A percentile compares a stretch with the other conserved stretches of the same genome.
Evolutionary conservation across 2,329 filamentous ascomycete species (phyloP).

Genomic region (Xylogone sp.): DNA sequence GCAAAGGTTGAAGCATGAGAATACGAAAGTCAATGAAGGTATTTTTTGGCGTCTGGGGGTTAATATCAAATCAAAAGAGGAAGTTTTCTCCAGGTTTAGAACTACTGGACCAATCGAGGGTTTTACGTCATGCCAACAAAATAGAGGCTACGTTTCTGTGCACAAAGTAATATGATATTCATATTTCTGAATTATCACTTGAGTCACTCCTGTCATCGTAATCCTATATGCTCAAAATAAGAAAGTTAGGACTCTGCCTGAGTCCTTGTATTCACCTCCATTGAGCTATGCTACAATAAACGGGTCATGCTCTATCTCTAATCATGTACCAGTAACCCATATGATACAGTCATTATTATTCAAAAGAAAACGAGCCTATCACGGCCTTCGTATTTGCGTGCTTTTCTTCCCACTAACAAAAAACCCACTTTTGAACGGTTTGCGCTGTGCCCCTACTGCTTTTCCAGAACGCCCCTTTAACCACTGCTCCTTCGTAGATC

Average conservation of each 20-base stretch:
- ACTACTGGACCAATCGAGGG: neutral
- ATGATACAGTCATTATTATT: neutral
- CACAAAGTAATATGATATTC: neutral
- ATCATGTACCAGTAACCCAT: neutral
- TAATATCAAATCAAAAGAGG: neutral
- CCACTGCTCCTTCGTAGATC: slow-evolving; percentile 24
- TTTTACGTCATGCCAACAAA: neutral
- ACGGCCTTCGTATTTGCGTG: neutral
- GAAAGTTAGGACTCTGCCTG: too few relatives aligned
- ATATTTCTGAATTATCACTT: neutral
- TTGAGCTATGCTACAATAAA: too few relatives aligned
- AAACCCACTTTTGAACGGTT: slow-evolving; percentile 19
- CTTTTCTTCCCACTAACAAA: slow-evolving; percentile 13
- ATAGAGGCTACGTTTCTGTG: neutral
- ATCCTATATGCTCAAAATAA: too few relatives aligned
- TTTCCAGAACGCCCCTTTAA: slow-evolving; percentile 19
- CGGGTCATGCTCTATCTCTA: too few relatives aligned
- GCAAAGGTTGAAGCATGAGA: slow-evolving; percentile 66
- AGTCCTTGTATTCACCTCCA: too few relatives aligned
- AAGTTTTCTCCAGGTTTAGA: neutral
- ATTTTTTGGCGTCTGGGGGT: neutral
- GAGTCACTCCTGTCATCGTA: neutral
- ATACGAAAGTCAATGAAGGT: neutral
- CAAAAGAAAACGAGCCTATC: neutral
- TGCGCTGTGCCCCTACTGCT: slow-evolving; percentile 13